phyloP scores from a whole-genome alignment of 169 alveolate species.

The Plasmodium inui region DNA sequence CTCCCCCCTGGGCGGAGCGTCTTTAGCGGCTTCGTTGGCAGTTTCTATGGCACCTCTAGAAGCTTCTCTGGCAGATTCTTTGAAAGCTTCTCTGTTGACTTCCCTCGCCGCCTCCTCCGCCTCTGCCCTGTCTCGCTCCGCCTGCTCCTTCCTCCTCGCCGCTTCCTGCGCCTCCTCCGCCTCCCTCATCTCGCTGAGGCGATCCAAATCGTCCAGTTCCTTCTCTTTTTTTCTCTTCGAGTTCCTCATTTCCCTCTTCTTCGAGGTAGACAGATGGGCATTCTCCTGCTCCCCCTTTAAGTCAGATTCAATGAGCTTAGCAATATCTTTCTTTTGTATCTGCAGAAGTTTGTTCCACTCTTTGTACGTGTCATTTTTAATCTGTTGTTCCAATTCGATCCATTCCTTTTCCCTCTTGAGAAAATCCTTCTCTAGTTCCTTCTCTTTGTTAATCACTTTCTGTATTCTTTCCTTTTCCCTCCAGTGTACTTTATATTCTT shows the following conservation, averaged over 20 bases:
- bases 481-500: conserved; percentile 78
- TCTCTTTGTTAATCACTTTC: conserved; percentile 71
- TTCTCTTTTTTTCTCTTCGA: conserved; percentile 53
- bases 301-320: conserved; percentile 52
- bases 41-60: background rate
- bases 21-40: background rate
- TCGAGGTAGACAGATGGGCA: conserved; percentile 16
- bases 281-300: conserved; percentile 65
- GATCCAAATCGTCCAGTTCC: conserved; percentile 54
- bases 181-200: conserved; percentile 37
- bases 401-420: conserved; percentile 79
- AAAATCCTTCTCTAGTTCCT: conserved; percentile 75
- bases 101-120: background rate
- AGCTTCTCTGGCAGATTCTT: background rate
- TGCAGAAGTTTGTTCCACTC: conserved; percentile 59
- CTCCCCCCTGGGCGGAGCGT: background rate
- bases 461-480: conserved; percentile 79
- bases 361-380: conserved; percentile 69
- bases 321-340: conserved; percentile 59
- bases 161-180: conserved; percentile 16
- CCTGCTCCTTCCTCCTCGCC: background rate
- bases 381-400: conserved; percentile 80
- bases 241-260: conserved; percentile 60
- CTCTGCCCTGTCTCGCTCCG: background rate
- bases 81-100: background rate